Conservation (phyloP, 2,329 filamentous ascomycete species). For the Aspergillus sp. region DNA sequence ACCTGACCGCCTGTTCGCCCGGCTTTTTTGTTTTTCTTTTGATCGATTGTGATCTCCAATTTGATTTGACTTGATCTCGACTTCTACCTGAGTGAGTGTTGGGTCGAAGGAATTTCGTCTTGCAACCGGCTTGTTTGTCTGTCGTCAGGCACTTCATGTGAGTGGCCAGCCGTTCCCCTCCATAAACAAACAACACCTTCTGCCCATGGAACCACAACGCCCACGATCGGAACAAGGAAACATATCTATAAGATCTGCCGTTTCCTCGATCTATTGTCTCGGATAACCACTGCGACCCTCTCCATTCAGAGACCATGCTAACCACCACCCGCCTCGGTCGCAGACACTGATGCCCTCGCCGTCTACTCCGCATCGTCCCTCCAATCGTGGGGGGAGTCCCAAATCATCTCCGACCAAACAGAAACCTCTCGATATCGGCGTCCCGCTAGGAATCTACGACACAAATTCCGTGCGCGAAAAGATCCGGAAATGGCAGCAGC, state of each 20-base stretch:
- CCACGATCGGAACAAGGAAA: not conserved
- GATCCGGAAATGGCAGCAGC: constrained; percentile 80
- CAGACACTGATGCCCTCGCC: constrained; percentile 40
- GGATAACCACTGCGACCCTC: constrained; percentile 5
- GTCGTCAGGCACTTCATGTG: too few species aligned
- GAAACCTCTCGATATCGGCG: constrained; percentile 48
- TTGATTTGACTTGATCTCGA: not conserved
- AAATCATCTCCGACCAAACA: constrained; percentile 55
- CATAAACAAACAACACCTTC: constrained; percentile 6
- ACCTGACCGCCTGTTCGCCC: constrained; percentile 15
- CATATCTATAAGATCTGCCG: not conserved
- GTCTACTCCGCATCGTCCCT: constrained; percentile 36
- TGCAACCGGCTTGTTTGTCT: too few species aligned
- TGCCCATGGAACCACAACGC: constrained; percentile 3
- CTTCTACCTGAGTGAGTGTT: constrained; percentile 3
- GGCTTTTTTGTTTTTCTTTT: not conserved
- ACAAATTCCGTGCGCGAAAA: constrained; percentile 70
- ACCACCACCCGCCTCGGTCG: constrained; percentile 4
- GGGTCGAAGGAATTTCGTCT: constrained; percentile 1
- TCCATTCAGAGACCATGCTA: constrained; percentile 9
- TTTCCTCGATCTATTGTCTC: constrained; percentile 4
- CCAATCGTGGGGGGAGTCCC: constrained; percentile 54
- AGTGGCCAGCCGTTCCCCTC: not conserved
- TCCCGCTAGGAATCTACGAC: constrained; percentile 57
- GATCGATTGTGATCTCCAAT: not conserved